These are phyloP conservation scores for Ulota crispa DNA, from an alignment of 225 moss, liverwort and hornwort species.

Conservation along the genomic window DNA sequence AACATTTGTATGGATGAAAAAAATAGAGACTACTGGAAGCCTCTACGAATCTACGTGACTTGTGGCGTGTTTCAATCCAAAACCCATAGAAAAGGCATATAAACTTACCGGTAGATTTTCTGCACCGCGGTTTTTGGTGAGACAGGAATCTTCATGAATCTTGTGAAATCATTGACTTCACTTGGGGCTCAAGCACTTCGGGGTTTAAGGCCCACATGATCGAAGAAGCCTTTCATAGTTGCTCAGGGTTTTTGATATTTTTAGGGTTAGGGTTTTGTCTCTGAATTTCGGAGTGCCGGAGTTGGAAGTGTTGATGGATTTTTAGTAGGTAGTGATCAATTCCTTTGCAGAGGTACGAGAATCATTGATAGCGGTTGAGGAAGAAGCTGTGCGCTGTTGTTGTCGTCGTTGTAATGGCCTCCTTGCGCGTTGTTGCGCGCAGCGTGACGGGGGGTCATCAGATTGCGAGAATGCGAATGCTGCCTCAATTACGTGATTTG, in stretches of 20 bases:
- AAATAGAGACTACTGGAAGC: neutral
- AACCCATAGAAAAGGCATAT: neutral
- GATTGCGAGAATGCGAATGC: constrained; percentile 34
- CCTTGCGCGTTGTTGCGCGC: constrained; percentile 41
- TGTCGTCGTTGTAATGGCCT: constrained; percentile 33
- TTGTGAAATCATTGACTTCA: neutral
- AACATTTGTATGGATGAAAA: constrained; percentile 14
- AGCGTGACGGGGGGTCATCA: constrained; percentile 36
- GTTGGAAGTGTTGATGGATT: neutral
- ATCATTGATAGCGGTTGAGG: neutral
- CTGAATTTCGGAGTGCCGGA: neutral
- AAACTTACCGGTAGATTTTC: neutral
- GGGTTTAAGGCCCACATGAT: constrained; percentile 21
- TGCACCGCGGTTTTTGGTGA: constrained; percentile 5
- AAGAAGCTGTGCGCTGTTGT: neutral
- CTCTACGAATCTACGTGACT: too few species aligned
- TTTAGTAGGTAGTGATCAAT: neutral
- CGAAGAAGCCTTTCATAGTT: neutral
- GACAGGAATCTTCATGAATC: constrained; percentile 18
- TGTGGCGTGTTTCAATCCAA: neutral
- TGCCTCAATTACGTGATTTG: constrained; percentile 39
- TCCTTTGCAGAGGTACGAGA: neutral
- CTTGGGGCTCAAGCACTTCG: constrained; percentile 30
- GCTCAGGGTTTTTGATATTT: constrained; percentile 1
- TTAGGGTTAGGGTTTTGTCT: constrained; percentile 50